Conservation (phyloP, 2,329 filamentous ascomycete species). For the Colletotrichum orchidophilum region DNA sequence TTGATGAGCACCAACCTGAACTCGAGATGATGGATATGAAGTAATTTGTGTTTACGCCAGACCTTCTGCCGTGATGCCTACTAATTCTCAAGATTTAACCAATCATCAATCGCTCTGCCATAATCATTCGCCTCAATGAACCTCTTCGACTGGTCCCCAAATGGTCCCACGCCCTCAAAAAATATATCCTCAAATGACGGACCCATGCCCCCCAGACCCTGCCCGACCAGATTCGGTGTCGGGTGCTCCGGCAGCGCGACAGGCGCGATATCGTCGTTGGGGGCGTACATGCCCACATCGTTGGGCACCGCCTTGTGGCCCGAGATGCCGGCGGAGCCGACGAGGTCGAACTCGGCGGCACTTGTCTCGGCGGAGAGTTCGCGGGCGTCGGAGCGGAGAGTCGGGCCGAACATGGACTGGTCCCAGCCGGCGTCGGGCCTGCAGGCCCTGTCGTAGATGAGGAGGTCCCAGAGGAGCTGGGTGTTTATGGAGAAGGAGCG, state of each 20-base stretch:
- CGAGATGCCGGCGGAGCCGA: conserved; percentile 49
- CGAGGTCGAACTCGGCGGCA: conserved; percentile 45
- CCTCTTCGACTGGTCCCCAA: conserved; percentile 39
- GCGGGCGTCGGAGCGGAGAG: conserved; percentile 14
- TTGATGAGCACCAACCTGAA: too few species aligned
- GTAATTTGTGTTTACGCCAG: background rate
- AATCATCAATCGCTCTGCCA: conserved; percentile 46
- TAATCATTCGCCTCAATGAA: conserved; percentile 48
- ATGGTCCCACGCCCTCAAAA: conserved; percentile 36
- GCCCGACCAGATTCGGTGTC: background rate
- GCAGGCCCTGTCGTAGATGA: conserved; percentile 47
- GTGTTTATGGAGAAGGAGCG: conserved; percentile 43
- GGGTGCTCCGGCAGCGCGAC: conserved; percentile 8
- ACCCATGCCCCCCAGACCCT: background rate
- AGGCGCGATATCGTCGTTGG: conserved; percentile 37
- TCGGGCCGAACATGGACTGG: conserved; percentile 37
- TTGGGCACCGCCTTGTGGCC: conserved; percentile 48
- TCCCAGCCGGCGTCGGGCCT: conserved; percentile 35
- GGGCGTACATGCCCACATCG: conserved; percentile 46
- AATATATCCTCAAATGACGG: conserved; percentile 35
- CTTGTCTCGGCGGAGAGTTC: conserved; percentile 23
- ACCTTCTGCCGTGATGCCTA: background rate
- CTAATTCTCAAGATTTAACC: conserved; percentile 37
- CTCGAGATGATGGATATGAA: background rate
- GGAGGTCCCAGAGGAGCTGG: conserved; percentile 46